A percentile compares a stretch with the other conserved stretches of the same genome.
Conservation (phyloP, 257 asterid species). For the Phtheirospermum japonicum region DNA sequence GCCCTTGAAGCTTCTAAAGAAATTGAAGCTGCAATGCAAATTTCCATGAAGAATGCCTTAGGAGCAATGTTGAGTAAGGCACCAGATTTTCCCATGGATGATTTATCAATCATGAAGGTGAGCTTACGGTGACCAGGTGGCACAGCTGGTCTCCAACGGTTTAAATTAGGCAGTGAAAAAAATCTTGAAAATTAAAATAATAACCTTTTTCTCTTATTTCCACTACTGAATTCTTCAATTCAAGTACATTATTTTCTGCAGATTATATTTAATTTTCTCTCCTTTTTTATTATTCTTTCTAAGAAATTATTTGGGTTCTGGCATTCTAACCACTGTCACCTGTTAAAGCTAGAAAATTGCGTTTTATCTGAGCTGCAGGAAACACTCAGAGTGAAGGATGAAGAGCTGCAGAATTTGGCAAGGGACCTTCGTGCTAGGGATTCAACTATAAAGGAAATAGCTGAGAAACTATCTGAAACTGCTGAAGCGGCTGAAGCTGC, state of each 20-base stretch:
- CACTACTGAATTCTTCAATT: not conserved
- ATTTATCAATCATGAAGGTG: constrained; percentile 94
- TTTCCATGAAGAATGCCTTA: constrained; percentile 84
- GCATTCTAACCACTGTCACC: constrained; percentile 14
- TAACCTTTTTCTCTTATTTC: too few relatives aligned
- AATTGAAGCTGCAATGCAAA: constrained; percentile 95
- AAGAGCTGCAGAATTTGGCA: constrained; percentile 92
- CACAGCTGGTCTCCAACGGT: not conserved
- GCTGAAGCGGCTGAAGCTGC: constrained; percentile 99
- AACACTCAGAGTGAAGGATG: constrained; percentile 95
- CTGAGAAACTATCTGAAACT: constrained; percentile 85
- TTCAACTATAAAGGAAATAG: constrained; percentile 81
- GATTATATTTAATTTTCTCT: not conserved
- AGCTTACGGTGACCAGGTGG: constrained; percentile 4
- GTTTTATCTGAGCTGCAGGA: constrained; percentile 51
- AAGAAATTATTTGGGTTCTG: constrained; percentile 4
- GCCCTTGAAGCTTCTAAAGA: constrained; percentile 96
- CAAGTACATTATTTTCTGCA: not conserved
- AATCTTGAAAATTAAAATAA: too few relatives aligned
- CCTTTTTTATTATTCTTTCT: not conserved
- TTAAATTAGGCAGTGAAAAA: not conserved
- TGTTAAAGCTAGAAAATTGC: constrained; percentile 14
- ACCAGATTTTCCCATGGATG: constrained; percentile 88
- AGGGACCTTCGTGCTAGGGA: constrained; percentile 88
- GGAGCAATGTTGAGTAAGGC: constrained; percentile 76